phyloP scores from a whole-genome alignment of 805 yeast species.

The Wickerhamiella alocasiicola region DNA sequence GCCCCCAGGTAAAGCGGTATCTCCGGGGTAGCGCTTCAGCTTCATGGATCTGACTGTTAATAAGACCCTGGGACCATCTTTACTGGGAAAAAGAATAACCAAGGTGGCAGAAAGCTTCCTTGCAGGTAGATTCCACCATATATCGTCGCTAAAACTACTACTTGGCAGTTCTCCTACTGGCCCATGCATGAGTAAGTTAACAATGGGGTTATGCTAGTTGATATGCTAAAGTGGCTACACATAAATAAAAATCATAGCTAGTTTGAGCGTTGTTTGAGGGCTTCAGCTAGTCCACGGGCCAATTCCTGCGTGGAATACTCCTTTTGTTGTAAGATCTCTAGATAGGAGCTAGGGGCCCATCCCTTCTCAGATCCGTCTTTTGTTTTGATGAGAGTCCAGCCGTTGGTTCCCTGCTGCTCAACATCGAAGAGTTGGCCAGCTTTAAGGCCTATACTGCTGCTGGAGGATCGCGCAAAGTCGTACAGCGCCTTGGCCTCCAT shows the following conservation, averaged over 20 bases:
- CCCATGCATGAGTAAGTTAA: no score
- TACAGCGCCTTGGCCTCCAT: conserved; percentile 50
- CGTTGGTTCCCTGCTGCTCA: conserved; percentile 61
- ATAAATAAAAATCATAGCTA: not conserved
- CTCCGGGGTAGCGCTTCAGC: conserved; percentile 11
- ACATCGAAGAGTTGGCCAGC: conserved; percentile 69
- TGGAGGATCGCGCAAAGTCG: conserved; percentile 82
- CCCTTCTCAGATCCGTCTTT: conserved; percentile 72
- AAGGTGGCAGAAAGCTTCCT: conserved; percentile 9
- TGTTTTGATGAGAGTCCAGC: conserved; percentile 86
- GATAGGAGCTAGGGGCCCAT: conserved; percentile 92
- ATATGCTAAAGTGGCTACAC: no score
- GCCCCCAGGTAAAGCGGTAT: conserved; percentile 13
- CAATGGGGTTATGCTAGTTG: no score
- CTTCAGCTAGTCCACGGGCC: conserved; percentile 20
- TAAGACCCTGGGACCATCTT: conserved; percentile 7
- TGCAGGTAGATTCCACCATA: conserved; percentile 8
- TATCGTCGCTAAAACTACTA: conserved; percentile 2
- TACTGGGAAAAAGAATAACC: conserved; percentile 10
- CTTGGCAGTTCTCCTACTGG: no score
- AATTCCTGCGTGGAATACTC: conserved; percentile 11
- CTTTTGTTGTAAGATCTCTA: conserved; percentile 30
- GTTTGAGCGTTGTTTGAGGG: conserved; percentile 7
- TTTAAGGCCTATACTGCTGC: conserved; percentile 65
- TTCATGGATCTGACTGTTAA: conserved; percentile 10